A percentile compares a stretch with the other conserved stretches of the same genome.
These are phyloP conservation scores for Aquilaria agallochum DNA, from an alignment of 441 rosid genomes.

Conservation along the genomic window DNA sequence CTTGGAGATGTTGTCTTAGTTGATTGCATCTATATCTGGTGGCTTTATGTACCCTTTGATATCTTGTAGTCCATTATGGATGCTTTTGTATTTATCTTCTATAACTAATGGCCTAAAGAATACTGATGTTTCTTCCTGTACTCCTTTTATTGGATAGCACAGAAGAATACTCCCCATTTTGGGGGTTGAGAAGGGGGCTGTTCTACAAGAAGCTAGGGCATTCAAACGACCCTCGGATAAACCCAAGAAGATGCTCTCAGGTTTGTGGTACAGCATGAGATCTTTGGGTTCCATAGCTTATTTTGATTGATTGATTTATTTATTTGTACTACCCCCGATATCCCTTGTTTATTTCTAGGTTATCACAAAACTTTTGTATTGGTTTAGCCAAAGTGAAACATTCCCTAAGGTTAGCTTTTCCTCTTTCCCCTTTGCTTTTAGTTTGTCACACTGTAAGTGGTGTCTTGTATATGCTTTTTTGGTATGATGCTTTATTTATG, in stretches of 20 bases:
- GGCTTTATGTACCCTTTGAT: not conserved
- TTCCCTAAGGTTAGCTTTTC: slow-evolving; percentile 63
- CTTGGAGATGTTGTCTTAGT: slow-evolving; percentile 8
- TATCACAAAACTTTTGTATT: slow-evolving; percentile 81
- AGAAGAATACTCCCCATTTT: slow-evolving; percentile 90
- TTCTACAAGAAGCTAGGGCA: slow-evolving; percentile 91
- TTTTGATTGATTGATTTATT: slow-evolving; percentile 1
- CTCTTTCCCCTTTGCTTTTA: not conserved
- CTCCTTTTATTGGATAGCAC: slow-evolving; percentile 15
- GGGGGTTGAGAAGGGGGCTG: slow-evolving; percentile 95
- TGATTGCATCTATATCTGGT: slow-evolving; percentile 13
- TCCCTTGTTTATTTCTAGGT: slow-evolving; percentile 37
- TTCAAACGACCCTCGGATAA: slow-evolving; percentile 90
- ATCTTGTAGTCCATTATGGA: not conserved
- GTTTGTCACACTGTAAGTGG: not conserved
- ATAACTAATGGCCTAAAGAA: not conserved
- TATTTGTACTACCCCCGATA: slow-evolving; percentile 11
- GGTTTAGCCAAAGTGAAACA: slow-evolving; percentile 86
- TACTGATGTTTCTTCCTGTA: slow-evolving; percentile 5
- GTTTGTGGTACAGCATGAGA: slow-evolving; percentile 21
- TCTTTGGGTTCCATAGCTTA: not conserved
- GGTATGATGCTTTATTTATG: too few relatives aligned
- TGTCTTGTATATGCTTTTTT: too few relatives aligned
- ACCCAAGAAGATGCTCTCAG: slow-evolving; percentile 90
- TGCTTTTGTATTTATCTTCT: not conserved